A percentile compares a stretch with the other conserved stretches of the same genome.
Evolutionary conservation across 441 rosid genomes (phyloP).

Genomic region (Lepidium campestre): DNA sequence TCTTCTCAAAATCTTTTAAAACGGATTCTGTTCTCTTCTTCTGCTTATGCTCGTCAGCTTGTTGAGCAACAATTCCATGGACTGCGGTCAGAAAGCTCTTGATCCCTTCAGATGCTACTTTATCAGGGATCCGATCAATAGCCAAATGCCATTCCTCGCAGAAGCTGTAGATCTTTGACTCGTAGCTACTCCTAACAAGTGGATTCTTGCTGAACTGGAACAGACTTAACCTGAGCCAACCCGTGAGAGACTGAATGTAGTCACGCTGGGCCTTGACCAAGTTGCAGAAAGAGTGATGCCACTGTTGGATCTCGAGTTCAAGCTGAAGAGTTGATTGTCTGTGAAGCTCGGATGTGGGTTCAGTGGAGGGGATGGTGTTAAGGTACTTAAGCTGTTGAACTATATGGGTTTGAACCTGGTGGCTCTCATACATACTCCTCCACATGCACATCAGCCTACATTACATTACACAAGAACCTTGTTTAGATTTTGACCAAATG

Average conservation of each 20-base stretch:
- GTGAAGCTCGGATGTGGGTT: conserved; percentile 85
- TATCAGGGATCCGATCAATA: conserved; percentile 76
- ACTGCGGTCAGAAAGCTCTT: conserved; percentile 69
- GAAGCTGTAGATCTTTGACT: conserved; percentile 71
- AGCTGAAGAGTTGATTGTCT: conserved; percentile 86
- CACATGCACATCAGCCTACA: conserved; percentile 89
- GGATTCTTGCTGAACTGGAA: conserved; percentile 76
- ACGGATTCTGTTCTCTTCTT: conserved; percentile 48
- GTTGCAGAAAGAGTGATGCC: conserved; percentile 85
- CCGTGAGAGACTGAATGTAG: conserved; percentile 74
- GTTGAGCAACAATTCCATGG: conserved; percentile 77
- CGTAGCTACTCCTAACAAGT: conserved; percentile 37
- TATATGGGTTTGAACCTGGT: conserved; percentile 89
- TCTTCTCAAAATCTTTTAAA: conserved; percentile 27
- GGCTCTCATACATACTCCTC: conserved; percentile 97
- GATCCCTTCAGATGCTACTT: conserved; percentile 93
- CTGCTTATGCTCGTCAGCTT: conserved; percentile 75
- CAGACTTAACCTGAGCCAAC: conserved; percentile 90
- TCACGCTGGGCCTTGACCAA: conserved; percentile 72
- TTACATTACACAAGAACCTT: conserved; percentile 2
- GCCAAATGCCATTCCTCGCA: conserved; percentile 89
- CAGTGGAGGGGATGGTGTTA: conserved; percentile 70
- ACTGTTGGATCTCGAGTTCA: conserved; percentile 81
- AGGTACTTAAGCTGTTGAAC: conserved; percentile 90
- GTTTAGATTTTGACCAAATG: not conserved